Evolutionary conservation across 225 moss, liverwort and hornwort genomes (phyloP).

Genomic region (Antitrichia curtipendula): DNA sequence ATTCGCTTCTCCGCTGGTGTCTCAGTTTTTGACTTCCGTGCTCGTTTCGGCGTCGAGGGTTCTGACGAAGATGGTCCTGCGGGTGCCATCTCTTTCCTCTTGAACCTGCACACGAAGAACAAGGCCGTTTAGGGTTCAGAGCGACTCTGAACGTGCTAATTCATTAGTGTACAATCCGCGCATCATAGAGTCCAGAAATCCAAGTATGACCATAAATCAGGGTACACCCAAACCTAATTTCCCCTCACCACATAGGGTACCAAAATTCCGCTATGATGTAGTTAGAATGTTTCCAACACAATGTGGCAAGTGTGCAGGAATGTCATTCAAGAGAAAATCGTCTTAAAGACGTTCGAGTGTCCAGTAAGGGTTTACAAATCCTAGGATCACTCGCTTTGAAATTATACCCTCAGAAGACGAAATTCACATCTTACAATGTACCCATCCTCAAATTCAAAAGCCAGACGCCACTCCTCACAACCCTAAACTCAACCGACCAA

Average conservation of each 20-base stretch:
- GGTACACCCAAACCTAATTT: background rate
- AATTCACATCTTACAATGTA: background rate
- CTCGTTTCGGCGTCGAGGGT: slow-evolving; percentile 15
- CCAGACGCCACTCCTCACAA: background rate
- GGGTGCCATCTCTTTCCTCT: slow-evolving; percentile 6
- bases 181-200: background rate
- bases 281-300: background rate
- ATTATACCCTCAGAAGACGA: background rate
- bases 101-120: background rate
- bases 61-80: slow-evolving; percentile 8
- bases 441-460: background rate
- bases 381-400: background rate
- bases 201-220: background rate
- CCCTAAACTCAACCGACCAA: background rate
- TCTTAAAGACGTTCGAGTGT: background rate
- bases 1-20: slow-evolving; percentile 12
- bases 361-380: background rate
- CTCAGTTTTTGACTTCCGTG: slow-evolving; percentile 16
- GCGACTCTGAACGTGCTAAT: background rate
- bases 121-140: background rate
- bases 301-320: background rate
- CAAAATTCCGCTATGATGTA: background rate
- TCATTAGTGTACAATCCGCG: background rate
- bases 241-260: background rate
- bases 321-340: background rate